A percentile compares a stretch with the other conserved stretches of the same genome.
Conservation (phyloP, 1,139 yeast species). For the Yamadazyma kanchanaburiensis region DNA sequence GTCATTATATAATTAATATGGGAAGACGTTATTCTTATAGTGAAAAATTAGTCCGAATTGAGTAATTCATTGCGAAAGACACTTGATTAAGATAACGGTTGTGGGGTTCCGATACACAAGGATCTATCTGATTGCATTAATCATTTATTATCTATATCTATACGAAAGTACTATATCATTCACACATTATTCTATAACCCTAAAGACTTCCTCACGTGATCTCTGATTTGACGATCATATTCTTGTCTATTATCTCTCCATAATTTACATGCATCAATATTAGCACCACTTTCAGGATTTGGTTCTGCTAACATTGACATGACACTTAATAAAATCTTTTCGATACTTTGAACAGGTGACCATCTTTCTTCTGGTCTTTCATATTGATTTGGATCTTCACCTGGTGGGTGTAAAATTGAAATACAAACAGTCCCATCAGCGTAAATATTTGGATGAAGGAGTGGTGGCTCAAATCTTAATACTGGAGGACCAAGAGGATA, state of each 20-base stretch:
- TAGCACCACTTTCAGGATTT: slow-evolving; percentile 94
- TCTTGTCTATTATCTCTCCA: slow-evolving; percentile 82
- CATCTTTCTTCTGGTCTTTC: slow-evolving; percentile 95
- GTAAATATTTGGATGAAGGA: slow-evolving; percentile 90
- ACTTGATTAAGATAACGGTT: too few species aligned
- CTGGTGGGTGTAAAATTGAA: slow-evolving; percentile 91
- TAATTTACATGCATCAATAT: slow-evolving; percentile 91
- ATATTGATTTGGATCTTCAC: slow-evolving; percentile 94
- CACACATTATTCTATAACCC: slow-evolving; percentile 59
- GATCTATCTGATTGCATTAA: too few species aligned
- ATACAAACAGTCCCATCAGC: slow-evolving; percentile 95
- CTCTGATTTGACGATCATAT: slow-evolving; percentile 61
- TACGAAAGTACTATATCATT: too few species aligned
- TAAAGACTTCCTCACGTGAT: slow-evolving; percentile 63
- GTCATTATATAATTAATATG: too few species aligned
- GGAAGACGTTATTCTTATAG: too few species aligned
- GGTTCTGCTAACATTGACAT: slow-evolving; percentile 98
- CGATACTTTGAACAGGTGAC: slow-evolving; percentile 97
- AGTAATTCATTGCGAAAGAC: not conserved
- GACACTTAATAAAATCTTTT: slow-evolving; percentile 87
- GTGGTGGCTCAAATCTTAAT: slow-evolving; percentile 77
- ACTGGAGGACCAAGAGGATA: slow-evolving; percentile 92
- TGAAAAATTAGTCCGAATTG: not conserved
- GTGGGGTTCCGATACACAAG: too few species aligned
- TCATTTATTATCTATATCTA: too few species aligned